Base-by-base conservation (phyloP, 1,284 basidiomycete species). In the Trichosporon ovoides region DNA sequence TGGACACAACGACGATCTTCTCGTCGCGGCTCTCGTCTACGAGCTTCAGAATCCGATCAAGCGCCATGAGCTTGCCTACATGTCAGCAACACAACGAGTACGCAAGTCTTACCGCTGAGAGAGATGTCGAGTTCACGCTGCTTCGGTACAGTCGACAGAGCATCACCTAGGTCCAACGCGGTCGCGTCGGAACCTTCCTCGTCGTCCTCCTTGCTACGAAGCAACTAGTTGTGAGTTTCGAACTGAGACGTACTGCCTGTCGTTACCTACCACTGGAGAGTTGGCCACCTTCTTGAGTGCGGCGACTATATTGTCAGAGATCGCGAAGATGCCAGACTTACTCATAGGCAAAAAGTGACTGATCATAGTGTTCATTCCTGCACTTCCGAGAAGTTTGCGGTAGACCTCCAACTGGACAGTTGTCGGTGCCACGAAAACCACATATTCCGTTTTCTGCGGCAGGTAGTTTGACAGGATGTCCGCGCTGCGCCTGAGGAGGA, bases 391-490 rank as follows among this genome's bases (percentile, higher is more conserved):
- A 14, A 61, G 49, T 84, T 81, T 10, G 93, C 81, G 14, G 68
- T 95, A 93, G 63, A 98, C 87, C 6, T 84, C 81, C 2, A 90
- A 78, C 70, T 99, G 95, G 19, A 95, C 78, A 19, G 78, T 60
- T 0, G 91, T 91, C 0, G 94, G 92, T 3, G 85, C 86, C 24
- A 95, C 82, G 72, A 96, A 97, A 7, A 97, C 85, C 12, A 94
- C 88, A 70, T 94, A 96, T 84, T 97, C 93, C 69, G 88, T 81
- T 79, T 96, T 97, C 0, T 95, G 91, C 13, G 94, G 95, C 13
- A 99, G 79, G 68, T 89, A 91, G 60, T 87, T 85, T 63, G 85
- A 83, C 57, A 98, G 78, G 37, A 98, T 84, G 9, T 83, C 84
- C 0, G 89, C 87, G 52, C 89, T 92, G 61, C 96, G 84, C 28